Conservation (phyloP, 345 rosid genomes). For the Cardamine resedifolia region DNA sequence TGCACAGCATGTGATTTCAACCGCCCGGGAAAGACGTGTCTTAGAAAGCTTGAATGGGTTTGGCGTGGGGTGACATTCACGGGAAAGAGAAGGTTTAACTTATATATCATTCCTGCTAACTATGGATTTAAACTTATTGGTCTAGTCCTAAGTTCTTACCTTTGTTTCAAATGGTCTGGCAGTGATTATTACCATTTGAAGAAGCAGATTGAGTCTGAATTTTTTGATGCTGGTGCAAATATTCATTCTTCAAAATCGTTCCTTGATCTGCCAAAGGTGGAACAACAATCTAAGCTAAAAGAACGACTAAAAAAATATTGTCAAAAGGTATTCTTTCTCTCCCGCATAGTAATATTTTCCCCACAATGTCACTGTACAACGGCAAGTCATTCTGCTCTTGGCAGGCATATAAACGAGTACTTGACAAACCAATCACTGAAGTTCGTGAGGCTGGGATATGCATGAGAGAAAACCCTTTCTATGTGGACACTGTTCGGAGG, state of each 20-base stretch:
- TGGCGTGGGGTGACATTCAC: constrained; percentile 94
- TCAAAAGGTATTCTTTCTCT: constrained; percentile 63
- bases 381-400: constrained; percentile 31
- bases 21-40: constrained; percentile 91
- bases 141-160: constrained; percentile 22
- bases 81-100: constrained; percentile 83
- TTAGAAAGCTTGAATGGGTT: constrained; percentile 96
- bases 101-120: not conserved
- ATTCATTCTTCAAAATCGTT: constrained; percentile 71
- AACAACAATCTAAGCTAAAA: constrained; percentile 74
- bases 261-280: constrained; percentile 79
- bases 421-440: constrained; percentile 90
- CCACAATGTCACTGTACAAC: constrained; percentile 13
- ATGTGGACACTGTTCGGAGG: constrained; percentile 97
- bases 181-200: constrained; percentile 93
- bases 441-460: constrained; percentile 97
- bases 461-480: constrained; percentile 97
- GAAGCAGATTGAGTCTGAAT: constrained; percentile 93
- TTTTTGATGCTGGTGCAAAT: constrained; percentile 61
- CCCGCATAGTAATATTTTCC: constrained; percentile 13
- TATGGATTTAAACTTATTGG: constrained; percentile 24
- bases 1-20: constrained; percentile 98
- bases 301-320: constrained; percentile 85
- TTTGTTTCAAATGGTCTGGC: constrained; percentile 37
- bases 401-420: constrained; percentile 80